A percentile compares a stretch with the other conserved stretches of the same genome.
phyloP scores from a whole-genome alignment of 768 basidiomycete species.

The Clavaria fumosa region DNA sequence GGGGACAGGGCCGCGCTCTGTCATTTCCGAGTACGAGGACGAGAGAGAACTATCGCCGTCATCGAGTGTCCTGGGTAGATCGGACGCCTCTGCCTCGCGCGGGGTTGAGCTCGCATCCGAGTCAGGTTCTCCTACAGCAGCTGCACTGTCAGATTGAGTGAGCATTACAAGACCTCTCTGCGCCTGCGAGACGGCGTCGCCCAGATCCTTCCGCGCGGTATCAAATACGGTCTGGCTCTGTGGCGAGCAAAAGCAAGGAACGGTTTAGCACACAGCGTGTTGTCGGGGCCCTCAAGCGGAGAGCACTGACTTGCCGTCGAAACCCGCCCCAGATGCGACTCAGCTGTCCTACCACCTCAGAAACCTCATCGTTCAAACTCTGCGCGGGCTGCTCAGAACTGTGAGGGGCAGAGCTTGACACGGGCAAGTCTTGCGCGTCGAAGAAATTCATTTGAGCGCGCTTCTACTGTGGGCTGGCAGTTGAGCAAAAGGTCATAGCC shows the following conservation, averaged over 20 bases:
- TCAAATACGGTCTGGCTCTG: conserved; percentile 60
- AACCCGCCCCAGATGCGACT: conserved; percentile 85
- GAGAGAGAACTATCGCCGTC: conserved; percentile 9
- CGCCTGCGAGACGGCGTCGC: conserved; percentile 60
- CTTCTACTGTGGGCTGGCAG: no score
- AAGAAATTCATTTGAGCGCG: conserved; percentile 50
- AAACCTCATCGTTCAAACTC: conserved; percentile 74
- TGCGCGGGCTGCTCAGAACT: conserved; percentile 31
- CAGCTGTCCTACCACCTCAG: conserved; percentile 77
- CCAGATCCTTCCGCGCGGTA: conserved; percentile 56
- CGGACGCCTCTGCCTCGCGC: conserved; percentile 13
- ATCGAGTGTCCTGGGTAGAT: conserved; percentile 3
- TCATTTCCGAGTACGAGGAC: conserved; percentile 11
- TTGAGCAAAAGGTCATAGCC: no score
- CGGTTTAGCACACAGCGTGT: no score
- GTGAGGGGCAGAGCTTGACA: conserved; percentile 29
- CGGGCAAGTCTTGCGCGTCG: conserved; percentile 48
- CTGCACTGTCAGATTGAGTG: conserved; percentile 22
- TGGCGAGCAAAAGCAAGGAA: conserved; percentile 6
- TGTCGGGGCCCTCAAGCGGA: no score
- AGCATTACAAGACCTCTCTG: conserved; percentile 62
- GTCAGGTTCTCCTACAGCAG: conserved; percentile 10
- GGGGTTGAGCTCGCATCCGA: conserved; percentile 8
- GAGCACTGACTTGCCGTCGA: conserved; percentile 60
- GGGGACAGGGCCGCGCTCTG: conserved; percentile 10